A percentile compares a stretch with the other conserved stretches of the same genome.
Conservation (phyloP, 768 basidiomycete species). For the Suillus fuscotomentosus region DNA sequence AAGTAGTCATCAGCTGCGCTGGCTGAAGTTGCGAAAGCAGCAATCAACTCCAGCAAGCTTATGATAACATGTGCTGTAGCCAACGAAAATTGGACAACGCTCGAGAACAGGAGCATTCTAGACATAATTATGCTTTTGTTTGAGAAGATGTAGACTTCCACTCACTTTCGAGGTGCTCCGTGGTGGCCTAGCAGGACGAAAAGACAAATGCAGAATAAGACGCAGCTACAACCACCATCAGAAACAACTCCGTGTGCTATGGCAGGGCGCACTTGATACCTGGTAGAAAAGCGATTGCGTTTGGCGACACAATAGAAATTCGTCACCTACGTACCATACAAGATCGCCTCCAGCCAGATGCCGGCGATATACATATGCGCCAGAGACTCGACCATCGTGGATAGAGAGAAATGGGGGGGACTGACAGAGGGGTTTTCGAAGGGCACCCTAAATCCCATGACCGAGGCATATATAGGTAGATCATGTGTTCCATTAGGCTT, state of each 20-base stretch:
- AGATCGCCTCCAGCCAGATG: constrained; percentile 12
- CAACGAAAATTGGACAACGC: constrained; percentile 17
- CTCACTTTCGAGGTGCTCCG: constrained; percentile 1
- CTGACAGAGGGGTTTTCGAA: background rate
- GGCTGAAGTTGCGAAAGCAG: constrained; percentile 6
- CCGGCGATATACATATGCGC: constrained; percentile 8
- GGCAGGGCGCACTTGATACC: background rate
- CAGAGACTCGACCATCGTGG: constrained; percentile 9
- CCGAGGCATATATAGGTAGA: background rate
- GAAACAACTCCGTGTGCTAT: background rate
- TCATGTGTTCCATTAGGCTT: background rate
- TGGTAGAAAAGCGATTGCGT: background rate
- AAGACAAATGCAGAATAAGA: constrained; percentile 4
- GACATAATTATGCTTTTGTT: background rate
- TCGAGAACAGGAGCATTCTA: constrained; percentile 13
- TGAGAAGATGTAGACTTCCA: background rate
- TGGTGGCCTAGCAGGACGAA: background rate
- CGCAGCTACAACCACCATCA: background rate
- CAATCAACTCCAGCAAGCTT: constrained; percentile 13
- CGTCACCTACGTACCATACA: constrained; percentile 16
- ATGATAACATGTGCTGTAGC: constrained; percentile 10
- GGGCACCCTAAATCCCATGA: background rate
- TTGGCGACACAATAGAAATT: background rate
- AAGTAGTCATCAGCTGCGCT: constrained; percentile 2
- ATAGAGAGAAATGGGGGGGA: background rate